Evolutionary conservation across 164 flowering plant genomes (phyloP).

Genomic region (Aristolochia contorta): DNA sequence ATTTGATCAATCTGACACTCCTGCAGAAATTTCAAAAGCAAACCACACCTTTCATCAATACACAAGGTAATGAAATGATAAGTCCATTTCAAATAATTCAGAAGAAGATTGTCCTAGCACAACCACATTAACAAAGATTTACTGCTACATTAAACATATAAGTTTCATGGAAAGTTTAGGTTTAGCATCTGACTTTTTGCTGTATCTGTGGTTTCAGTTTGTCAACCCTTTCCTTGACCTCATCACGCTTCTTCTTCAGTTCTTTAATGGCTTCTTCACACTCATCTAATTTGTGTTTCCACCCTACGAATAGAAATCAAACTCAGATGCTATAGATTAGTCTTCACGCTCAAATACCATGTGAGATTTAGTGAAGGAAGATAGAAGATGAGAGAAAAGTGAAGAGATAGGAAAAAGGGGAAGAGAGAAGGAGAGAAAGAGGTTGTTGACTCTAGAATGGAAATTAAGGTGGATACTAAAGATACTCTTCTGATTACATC

Average conservation of each 20-base stretch:
- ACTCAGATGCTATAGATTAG: no score
- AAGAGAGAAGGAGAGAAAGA: no score
- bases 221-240: constrained; percentile 40
- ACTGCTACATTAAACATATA: neutral
- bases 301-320: constrained; percentile 35
- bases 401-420: no score
- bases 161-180: neutral
- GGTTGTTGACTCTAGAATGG: no score
- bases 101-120: neutral
- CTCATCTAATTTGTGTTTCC: constrained; percentile 74
- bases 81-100: neutral
- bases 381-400: no score
- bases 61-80: neutral
- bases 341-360: no score
- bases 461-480: no score
- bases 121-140: neutral
- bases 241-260: constrained; percentile 51
- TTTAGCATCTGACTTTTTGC: constrained; percentile 43
- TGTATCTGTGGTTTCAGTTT: constrained; percentile 69
- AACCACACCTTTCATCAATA: neutral
- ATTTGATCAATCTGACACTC: constrained; percentile 70
- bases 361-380: no score
- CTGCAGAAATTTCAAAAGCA: constrained; percentile 30
- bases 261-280: constrained; percentile 71
- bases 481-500: no score